Evolutionary conservation across 2,329 filamentous ascomycete genomes (phyloP).

Genomic region (Colletotrichum limetticola): DNA sequence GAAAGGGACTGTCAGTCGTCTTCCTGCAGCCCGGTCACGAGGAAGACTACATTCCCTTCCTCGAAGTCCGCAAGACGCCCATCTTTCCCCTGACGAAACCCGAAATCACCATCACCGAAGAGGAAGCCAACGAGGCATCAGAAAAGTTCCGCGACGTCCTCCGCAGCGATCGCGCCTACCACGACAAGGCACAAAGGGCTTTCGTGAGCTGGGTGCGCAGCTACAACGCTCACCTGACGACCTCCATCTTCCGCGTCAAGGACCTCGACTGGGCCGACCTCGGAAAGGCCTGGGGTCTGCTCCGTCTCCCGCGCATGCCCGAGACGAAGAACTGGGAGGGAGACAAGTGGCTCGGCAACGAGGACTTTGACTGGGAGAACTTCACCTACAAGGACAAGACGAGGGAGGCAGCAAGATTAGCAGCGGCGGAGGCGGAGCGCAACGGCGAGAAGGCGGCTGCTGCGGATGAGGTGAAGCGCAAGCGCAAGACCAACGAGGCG

Average conservation of each 20-base stretch:
- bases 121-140: slow-evolving; percentile 68
- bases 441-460: slow-evolving; percentile 46
- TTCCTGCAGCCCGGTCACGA: slow-evolving; percentile 87
- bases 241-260: slow-evolving; percentile 85
- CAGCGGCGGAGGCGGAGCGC: slow-evolving; percentile 63
- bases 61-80: slow-evolving; percentile 88
- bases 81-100: slow-evolving; percentile 72
- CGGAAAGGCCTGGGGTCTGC: slow-evolving; percentile 84
- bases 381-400: slow-evolving; percentile 79
- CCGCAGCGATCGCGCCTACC: slow-evolving; percentile 64
- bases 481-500: slow-evolving; percentile 72
- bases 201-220: slow-evolving; percentile 95
- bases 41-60: slow-evolving; percentile 89
- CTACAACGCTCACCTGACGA: slow-evolving; percentile 91
- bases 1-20: slow-evolving; percentile 85
- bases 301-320: slow-evolving; percentile 93
- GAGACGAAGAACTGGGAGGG: slow-evolving; percentile 81
- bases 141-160: slow-evolving; percentile 71
- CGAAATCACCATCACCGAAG: slow-evolving; percentile 64
- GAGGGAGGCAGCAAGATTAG: slow-evolving; percentile 73
- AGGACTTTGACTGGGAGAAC: slow-evolving; percentile 71
- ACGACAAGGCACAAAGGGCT: slow-evolving; percentile 89
- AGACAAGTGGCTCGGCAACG: slow-evolving; percentile 69
- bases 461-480: slow-evolving; percentile 58
- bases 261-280: slow-evolving; percentile 89